Evolutionary conservation across 768 basidiomycete species (phyloP), one percentile per base, ranked within the genome.

Genomic region (Suillus bovinus): DNA sequence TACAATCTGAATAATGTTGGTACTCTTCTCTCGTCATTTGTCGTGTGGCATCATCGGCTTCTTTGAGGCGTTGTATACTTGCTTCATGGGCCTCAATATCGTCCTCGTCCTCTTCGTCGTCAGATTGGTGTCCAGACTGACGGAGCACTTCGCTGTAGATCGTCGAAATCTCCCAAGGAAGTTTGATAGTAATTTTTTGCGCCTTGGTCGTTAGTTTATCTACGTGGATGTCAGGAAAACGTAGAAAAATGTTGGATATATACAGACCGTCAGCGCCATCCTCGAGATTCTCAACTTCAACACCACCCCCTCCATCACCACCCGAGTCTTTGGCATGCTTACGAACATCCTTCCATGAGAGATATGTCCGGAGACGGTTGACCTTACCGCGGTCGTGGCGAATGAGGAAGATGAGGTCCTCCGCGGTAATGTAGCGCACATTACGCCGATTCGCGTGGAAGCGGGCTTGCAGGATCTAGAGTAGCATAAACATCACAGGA

Each of bases 11-110:
- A 72, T 97, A 97, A 71, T 95, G 94, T 63, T 96, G 91, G 73
- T 98, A 99, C 69, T 98, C 94, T 72, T 98, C 96, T 68, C 92
- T 84, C 9, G 94, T 96, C 96, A 98, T 99, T 76, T 93, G 87
- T 50, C 93, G 84, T 2, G 96, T 98, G 13, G 94, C 90, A 65
- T 95, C 93, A 75, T 99, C 96, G 3, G 94, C 94, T 82, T 97
- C 95, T 89, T 91, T 90, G 49, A 97, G 78, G 20, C 95, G 85
- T 70, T 89, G 87, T 58, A 96, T 87, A n/a, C 91, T 94, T 16
- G 94, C 94, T 71, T 96, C 94, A 71, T 95, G 92, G 0, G 96
- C 96, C 74, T 97, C 96, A 33, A 95, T 87, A 68, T 96, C 95
- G 67, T 96, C 95, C 66, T 96, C 95, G 68, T 97, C 96, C 72